Evolutionary conservation across 768 basidiomycete species (phyloP), one percentile per base, ranked within the genome.

Genomic region (Podaxis sp.): DNA sequence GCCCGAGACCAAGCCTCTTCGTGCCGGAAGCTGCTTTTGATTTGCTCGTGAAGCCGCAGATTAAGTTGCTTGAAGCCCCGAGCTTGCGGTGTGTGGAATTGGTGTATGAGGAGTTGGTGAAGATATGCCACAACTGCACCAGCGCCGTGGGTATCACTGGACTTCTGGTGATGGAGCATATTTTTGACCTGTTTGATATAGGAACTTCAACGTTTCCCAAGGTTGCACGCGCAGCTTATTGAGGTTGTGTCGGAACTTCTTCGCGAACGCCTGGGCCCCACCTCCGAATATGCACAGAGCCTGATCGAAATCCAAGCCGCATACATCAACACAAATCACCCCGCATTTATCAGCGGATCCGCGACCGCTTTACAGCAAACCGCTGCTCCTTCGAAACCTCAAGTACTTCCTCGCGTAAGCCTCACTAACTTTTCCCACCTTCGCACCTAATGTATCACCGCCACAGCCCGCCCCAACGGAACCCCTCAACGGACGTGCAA

Each of bases 261-360:
- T 40, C 86, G 95, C 54, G 97, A 99, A 75, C 88, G 97, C 6
- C 83, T 99, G 13, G 96, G 96, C 0, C 97, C 97, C 1, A 97
- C 97, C 0, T 94, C 93, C 2, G 91, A 95, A n/a, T 98, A 98
- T 74, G 90, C 96, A 0, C 91, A 94, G 67, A 95, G 93, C 70
- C 80, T 99, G 69, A 98, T 99, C 68, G 87, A 90, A 68, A 99
- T 99, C 54, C 97, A 99, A 75, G 94, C 94, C 1, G 96, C 97
- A 11, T 99, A 99, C 72, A 98, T 99, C 81, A 99, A 99, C 74
- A 98, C 96, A 61, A 98, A 98, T 73, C 97, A 99, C 72, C 97
- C 97, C 5, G 85, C 92, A 36, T 98, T 98, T 75, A 88, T 96
- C 61, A 81, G 89, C 19, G 90, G 91, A 9, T 91, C 91, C 38